phyloP scores from a whole-genome alignment of 2,329 filamentous ascomycete species.

The Cryoendolithus antarcticus region DNA sequence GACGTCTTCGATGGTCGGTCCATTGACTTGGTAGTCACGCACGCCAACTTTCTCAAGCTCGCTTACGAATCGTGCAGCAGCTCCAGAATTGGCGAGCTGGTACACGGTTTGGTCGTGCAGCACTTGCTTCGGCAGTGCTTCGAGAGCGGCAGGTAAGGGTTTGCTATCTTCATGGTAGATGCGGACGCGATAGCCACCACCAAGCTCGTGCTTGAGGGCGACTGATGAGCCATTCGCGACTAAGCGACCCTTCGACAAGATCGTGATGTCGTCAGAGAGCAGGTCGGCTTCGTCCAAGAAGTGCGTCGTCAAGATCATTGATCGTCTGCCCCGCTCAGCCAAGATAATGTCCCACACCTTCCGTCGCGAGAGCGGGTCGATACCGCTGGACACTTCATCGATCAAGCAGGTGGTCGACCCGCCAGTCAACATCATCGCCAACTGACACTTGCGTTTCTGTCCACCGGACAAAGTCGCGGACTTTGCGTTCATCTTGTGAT shows the following conservation, averaged over 20 bases:
- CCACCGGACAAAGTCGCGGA: constrained; percentile 76
- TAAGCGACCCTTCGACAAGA: constrained; percentile 72
- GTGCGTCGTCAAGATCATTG: constrained; percentile 81
- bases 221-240: constrained; percentile 76
- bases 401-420: constrained; percentile 80
- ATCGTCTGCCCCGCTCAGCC: constrained; percentile 67
- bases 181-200: constrained; percentile 74
- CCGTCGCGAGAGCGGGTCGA: constrained; percentile 73
- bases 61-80: constrained; percentile 60
- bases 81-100: constrained; percentile 53
- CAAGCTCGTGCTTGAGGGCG: constrained; percentile 68
- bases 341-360: constrained; percentile 94
- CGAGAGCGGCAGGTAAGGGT: constrained; percentile 15
- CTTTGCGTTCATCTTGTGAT: constrained; percentile 57
- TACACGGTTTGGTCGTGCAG: constrained; percentile 64
- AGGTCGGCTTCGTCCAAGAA: constrained; percentile 90
- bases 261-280: constrained; percentile 76
- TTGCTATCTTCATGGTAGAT: constrained; percentile 44
- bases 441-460: constrained; percentile 82
- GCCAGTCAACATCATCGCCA: constrained; percentile 91
- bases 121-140: constrained; percentile 27
- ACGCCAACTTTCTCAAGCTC: constrained; percentile 55
- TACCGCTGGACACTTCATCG: constrained; percentile 78
- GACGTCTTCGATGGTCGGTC: constrained; percentile 85
- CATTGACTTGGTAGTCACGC: constrained; percentile 70